Percentiles rank a stretch among this genome's conserved stretches.
Evolutionary conservation across 1,139 yeast genomes (phyloP).

Genomic region (Debaryomycetaceae sp.): DNA sequence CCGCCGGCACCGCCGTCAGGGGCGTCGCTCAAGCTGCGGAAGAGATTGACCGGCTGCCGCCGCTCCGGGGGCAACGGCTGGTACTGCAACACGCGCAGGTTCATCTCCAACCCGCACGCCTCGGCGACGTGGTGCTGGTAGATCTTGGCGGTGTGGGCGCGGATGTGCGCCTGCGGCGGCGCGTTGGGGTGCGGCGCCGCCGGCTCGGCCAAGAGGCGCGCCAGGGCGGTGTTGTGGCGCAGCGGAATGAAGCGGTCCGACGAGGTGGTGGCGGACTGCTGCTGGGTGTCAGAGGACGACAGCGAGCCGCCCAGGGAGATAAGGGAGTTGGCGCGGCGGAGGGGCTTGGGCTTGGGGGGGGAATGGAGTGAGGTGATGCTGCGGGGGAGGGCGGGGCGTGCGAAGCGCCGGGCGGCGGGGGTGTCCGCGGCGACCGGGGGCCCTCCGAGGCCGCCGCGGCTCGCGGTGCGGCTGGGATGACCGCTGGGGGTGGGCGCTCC

Average conservation of each 20-base stretch:
- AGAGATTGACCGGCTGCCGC: slow-evolving; percentile 51
- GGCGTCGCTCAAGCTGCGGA: slow-evolving; percentile 15
- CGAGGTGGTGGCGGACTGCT: slow-evolving; percentile 20
- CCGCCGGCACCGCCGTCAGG: slow-evolving; percentile 8
- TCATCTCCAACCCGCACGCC: slow-evolving; percentile 87
- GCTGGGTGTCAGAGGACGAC: slow-evolving; percentile 18
- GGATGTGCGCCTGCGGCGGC: slow-evolving; percentile 52
- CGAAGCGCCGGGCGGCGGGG: too few species aligned
- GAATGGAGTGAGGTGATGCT: too few species aligned
- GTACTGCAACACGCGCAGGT: slow-evolving; percentile 80
- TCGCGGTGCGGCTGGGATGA: slow-evolving; percentile 11
- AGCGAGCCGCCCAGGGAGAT: slow-evolving; percentile 23
- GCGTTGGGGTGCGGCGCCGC: slow-evolving; percentile 42
- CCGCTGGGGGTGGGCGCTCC: too few species aligned
- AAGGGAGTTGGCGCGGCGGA: slow-evolving; percentile 36
- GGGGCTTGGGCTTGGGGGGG: slow-evolving; percentile 19
- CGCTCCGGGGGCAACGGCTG: slow-evolving; percentile 85
- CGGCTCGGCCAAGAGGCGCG: slow-evolving; percentile 31
- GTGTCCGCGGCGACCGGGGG: too few species aligned
- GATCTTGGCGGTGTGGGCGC: slow-evolving; percentile 64
- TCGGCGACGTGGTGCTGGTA: slow-evolving; percentile 87
- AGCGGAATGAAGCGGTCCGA: slow-evolving; percentile 45
- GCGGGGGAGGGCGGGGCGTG: too few species aligned
- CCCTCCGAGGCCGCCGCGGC: too few species aligned
- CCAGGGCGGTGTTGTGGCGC: slow-evolving; percentile 38